Evolutionary conservation across 2,329 filamentous ascomycete species (phyloP), one percentile per base, ranked within the genome.

Genomic region (Colletotrichum brevisporum): DNA sequence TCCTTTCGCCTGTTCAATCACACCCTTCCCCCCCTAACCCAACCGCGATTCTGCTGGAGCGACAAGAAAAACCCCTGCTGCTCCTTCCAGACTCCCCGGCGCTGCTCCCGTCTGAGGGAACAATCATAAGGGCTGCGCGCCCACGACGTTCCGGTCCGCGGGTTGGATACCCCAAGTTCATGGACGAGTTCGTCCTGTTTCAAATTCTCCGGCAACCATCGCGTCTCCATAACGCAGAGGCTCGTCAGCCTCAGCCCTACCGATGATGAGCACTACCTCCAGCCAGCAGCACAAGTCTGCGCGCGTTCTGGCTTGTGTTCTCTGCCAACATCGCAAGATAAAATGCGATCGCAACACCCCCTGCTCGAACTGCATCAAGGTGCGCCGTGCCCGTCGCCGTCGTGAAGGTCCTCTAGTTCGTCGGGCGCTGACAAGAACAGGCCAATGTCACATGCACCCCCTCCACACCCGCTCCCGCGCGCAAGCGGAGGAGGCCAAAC

Each of bases 241-340:
- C 61, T 55, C 31, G 47, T 55, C 51, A 51, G 66, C 66, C 62
- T 66, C 55, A 52, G 55, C 55, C 55, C 51, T 66, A 65, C 31
- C 51, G 62, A 69, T 69, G 67, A 64, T 64, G 67, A 70, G 52
- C 65, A 50, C 52, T 63, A 47, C 54, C 18, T 56, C 63, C 15
- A 63, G 50, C 53, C 67, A 70, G 26, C 52, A 77, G 26, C 52
- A 77, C 63, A 86, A 84, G 75, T 78, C 81, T 13, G 77, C 80
- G 15, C 80, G 86, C 72, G 82, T 88, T 54, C 78, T 88, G 66
- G 85, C 85, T 21, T 88, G 87, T 72, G 85, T 88, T 21, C 80
- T 89, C 45, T 90, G 88, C 74, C 88, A 90, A 75, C 85, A 87
- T 74, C 84, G 88, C 74, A 90, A 90, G 79, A 89, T 89, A 78